Evolutionary conservation across 768 basidiomycete species (phyloP), one percentile per base, ranked within the genome.

Genomic region (Lentinula sp.): DNA sequence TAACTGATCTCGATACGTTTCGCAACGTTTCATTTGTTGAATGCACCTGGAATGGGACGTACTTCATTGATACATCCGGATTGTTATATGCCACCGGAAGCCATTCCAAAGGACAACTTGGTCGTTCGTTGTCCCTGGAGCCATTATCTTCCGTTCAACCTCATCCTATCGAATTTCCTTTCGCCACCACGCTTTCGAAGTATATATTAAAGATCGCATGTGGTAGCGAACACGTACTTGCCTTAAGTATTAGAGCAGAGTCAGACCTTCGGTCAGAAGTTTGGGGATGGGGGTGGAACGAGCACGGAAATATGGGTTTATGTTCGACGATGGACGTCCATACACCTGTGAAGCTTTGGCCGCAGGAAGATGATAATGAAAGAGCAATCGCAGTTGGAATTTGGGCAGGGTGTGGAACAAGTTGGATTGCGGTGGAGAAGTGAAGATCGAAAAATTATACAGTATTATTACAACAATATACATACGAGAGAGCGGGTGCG

Each of bases 231-330:
- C 95, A 98, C 72, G 82, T 92, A 3, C 72, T 97, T 8, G 73
- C 73, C 16, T 65, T 78, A 28, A 28, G 37, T 39, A 9, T 13
- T 6, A 59, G 76, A 62, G 45, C 56, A 46, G n/a, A 48, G 59
- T 28, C 36, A 42, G 15, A 35, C 41, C 16, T 61, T 18, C 54
- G 16, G 7, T 62, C 66, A 1, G 80, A 83, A 64, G 81, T 95
- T 0, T 91, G 85, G 84, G 91, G 85, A 0, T 97, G 95, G 92
- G 96, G 96, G 0, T 98, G 96, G 95, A 98, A 98, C 71, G 96
- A 98, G 71, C 96, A 98, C 69, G 96, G 96, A 6, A 98, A 97
- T 71, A 77, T 98, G 32, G 94, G 91, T 0, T 68, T 84, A 23
- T 88, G 86, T 0, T 76, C 79, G 39, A 83, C 82, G 4, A 73